Evolutionary conservation across 139 green algal species (phyloP).

Genomic region (Chlamydomonas sphaeroides): DNA sequence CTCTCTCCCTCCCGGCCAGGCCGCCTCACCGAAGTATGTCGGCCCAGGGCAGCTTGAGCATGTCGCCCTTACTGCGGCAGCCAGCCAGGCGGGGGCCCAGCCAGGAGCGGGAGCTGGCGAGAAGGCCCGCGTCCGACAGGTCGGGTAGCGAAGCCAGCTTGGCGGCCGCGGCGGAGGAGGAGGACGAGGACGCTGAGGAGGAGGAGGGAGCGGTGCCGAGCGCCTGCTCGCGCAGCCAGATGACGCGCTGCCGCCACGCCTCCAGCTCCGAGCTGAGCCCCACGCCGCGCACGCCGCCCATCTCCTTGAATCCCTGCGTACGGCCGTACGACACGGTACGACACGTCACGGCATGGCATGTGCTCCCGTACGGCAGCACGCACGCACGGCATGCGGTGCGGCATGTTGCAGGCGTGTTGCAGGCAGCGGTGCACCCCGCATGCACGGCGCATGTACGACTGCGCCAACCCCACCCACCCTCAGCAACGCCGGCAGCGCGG

Average conservation of each 20-base stretch:
- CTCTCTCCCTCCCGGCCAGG: no score
- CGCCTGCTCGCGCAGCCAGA: conserved; percentile 52
- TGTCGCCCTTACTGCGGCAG: conserved; percentile 37
- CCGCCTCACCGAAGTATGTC: conserved; percentile 45
- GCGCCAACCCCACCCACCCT: conserved; percentile 43
- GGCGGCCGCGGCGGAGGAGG: not conserved
- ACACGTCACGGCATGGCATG: no score
- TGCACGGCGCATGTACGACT: no score
- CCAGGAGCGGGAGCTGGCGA: conserved; percentile 41
- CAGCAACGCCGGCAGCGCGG: conserved; percentile 57
- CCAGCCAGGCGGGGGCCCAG: conserved; percentile 56
- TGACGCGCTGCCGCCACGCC: conserved; percentile 53
- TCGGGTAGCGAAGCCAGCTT: conserved; percentile 57
- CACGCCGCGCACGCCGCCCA: conserved; percentile 47
- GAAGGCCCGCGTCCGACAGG: conserved; percentile 55
- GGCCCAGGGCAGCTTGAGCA: conserved; percentile 37
- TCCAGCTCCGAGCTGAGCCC: conserved; percentile 36
- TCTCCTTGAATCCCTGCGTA: conserved; percentile 52
- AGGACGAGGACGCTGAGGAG: no score
- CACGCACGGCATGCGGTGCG: no score
- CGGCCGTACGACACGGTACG: no score
- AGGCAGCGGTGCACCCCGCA: no score
- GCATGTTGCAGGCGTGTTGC: no score
- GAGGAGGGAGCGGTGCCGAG: no score
- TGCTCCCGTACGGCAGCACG: no score